A percentile compares a stretch with the other conserved stretches of the same genome.
Evolutionary conservation across 1,284 basidiomycete species (phyloP).

Genomic region (Inonotus hispidus): DNA sequence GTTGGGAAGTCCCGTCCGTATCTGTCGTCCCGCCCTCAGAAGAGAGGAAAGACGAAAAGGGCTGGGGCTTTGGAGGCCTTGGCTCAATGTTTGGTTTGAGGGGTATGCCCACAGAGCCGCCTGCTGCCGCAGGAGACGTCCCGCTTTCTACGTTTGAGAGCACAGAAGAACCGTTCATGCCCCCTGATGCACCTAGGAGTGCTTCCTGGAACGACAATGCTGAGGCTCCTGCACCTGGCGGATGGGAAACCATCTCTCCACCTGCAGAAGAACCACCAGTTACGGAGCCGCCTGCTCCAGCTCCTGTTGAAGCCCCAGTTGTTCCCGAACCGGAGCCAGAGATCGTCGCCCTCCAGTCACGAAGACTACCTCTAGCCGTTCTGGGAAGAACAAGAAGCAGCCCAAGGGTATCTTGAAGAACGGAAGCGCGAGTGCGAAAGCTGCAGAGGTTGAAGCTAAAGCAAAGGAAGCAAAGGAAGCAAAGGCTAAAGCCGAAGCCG

Average conservation of each 20-base stretch:
- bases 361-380: not conserved
- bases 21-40: not conserved
- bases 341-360: not conserved
- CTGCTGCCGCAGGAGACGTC: not conserved
- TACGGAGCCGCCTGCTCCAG: not conserved
- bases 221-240: not conserved
- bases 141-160: conserved; percentile 3
- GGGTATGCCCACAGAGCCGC: not conserved
- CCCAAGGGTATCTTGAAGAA: conserved; percentile 10
- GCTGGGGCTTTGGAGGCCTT: conserved; percentile 7
- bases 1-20: conserved; percentile 2
- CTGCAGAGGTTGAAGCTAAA: conserved; percentile 1
- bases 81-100: not conserved
- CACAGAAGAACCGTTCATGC: conserved; percentile 3
- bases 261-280: not conserved
- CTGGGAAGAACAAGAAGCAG: conserved; percentile 5
- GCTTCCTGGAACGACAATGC: not conserved
- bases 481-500: not conserved
- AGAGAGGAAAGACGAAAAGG: not conserved
- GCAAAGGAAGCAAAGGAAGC: not conserved
- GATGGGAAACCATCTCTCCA: not conserved
- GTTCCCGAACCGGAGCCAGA: conserved; percentile 5
- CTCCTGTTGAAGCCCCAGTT: not conserved
- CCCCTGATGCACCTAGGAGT: not conserved
- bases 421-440: conserved; percentile 4